These are phyloP conservation scores for Cadophora malorum DNA, from an alignment of 2,329 filamentous ascomycete species.

Conservation along the genomic window DNA sequence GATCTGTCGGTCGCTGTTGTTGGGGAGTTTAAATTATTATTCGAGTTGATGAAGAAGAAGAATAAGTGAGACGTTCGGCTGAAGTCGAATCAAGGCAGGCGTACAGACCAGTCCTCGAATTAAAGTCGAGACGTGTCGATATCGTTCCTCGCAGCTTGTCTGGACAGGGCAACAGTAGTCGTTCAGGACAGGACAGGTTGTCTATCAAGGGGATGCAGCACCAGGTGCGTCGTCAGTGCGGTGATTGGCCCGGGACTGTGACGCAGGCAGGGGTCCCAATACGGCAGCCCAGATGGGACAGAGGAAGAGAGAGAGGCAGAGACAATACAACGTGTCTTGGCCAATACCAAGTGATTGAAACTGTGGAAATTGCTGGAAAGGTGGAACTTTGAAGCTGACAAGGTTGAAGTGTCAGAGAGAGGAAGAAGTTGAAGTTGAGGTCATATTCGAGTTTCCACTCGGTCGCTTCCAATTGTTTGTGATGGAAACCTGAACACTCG, in stretches of 20 bases:
- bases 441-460: background rate
- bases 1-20: background rate
- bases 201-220: slow-evolving; percentile 13
- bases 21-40: background rate
- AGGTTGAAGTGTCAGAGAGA: background rate
- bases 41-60: slow-evolving; percentile 8
- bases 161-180: background rate
- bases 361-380: background rate
- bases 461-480: background rate
- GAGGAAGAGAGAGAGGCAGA: background rate
- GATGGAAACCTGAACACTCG: background rate
- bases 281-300: background rate
- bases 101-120: slow-evolving; percentile 11
- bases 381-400: background rate
- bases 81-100: slow-evolving; percentile 3
- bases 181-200: slow-evolving; percentile 19
- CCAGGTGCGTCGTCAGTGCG: background rate
- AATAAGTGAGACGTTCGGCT: background rate
- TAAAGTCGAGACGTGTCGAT: slow-evolving; percentile 26
- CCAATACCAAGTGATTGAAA: background rate
- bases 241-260: background rate
- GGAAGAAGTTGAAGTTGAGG: background rate
- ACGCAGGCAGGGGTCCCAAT: slow-evolving; percentile 1
- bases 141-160: slow-evolving; percentile 10
- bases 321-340: background rate